phyloP scores from a whole-genome alignment of 805 yeast species.

The Candida lessepsii region DNA sequence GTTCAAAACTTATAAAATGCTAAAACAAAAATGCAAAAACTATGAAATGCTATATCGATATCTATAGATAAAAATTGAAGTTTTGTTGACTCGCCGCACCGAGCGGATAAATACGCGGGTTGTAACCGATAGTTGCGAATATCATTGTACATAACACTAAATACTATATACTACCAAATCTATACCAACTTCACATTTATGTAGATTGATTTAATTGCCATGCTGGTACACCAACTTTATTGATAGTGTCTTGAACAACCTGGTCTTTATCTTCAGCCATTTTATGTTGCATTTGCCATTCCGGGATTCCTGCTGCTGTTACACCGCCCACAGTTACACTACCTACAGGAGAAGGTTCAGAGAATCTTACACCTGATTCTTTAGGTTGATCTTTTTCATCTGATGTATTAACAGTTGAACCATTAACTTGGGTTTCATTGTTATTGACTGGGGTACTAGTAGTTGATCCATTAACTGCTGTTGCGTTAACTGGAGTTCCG shows the following conservation, averaged over 20 bases:
- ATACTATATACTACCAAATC: not conserved
- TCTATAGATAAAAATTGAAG: too few relatives aligned
- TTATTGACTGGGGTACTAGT: too few relatives aligned
- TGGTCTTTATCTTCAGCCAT: conserved; percentile 25
- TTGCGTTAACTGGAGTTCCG: not conserved
- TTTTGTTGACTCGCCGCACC: not conserved
- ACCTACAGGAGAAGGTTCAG: conserved; percentile 16
- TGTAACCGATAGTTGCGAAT: too few relatives aligned
- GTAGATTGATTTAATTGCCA: conserved; percentile 36
- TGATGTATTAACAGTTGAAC: too few relatives aligned
- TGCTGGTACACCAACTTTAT: conserved; percentile 42
- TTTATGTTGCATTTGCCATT: conserved; percentile 44
- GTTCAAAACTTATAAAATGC: not conserved
- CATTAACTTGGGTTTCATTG: too few relatives aligned
- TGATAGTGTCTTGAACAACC: conserved; percentile 26
- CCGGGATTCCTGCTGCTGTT: conserved; percentile 44
- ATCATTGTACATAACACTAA: not conserved
- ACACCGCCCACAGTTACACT: conserved; percentile 24
- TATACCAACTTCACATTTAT: not conserved
- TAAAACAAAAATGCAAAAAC: not conserved
- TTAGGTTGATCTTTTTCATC: too few relatives aligned
- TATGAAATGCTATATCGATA: too few relatives aligned
- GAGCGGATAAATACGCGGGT: too few relatives aligned
- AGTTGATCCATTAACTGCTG: not conserved
- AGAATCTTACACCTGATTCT: conserved; percentile 15